phyloP scores from a whole-genome alignment of 2,329 filamentous ascomycete species.

The Acephala macrosclerotiorum region DNA sequence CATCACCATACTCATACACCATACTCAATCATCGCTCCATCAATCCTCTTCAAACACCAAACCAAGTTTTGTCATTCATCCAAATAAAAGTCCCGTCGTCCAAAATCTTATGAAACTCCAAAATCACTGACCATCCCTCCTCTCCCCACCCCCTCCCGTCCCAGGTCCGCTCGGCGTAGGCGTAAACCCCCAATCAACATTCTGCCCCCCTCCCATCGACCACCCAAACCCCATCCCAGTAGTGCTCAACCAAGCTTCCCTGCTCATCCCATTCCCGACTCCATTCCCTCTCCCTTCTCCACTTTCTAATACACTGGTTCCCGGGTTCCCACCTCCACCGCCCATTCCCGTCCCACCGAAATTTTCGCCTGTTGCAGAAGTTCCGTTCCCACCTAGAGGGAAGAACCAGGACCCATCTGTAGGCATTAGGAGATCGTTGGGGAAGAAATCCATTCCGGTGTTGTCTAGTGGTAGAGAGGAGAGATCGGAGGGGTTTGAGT shows the following conservation, averaged over 20 bases:
- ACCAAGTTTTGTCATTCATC: not conserved
- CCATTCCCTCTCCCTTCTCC: not conserved
- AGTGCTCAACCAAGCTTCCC: not conserved
- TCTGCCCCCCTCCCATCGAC: slow-evolving; percentile 1
- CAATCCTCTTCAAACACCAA: not conserved
- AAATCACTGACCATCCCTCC: not conserved
- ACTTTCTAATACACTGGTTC: not conserved
- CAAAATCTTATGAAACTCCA: not conserved
- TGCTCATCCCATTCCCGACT: not conserved
- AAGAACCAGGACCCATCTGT: not conserved
- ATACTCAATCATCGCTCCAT: not conserved
- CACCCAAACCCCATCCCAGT: slow-evolving; percentile 1
- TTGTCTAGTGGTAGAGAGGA: not conserved
- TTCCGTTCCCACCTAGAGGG: not conserved
- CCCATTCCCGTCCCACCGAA: not conserved
- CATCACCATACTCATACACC: not conserved
- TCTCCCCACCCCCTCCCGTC: not conserved
- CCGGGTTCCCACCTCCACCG: not conserved
- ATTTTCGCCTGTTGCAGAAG: not conserved
- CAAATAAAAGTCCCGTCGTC: not conserved
- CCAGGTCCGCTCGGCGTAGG: not conserved
- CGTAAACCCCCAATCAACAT: slow-evolving; percentile 7
- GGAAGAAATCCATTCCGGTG: not conserved
- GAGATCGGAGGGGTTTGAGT: not conserved
- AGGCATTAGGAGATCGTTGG: slow-evolving; percentile 1